Base-by-base conservation (phyloP, 495 filamentous ascomycete species). In the Parathielavia hyrcaniae region DNA sequence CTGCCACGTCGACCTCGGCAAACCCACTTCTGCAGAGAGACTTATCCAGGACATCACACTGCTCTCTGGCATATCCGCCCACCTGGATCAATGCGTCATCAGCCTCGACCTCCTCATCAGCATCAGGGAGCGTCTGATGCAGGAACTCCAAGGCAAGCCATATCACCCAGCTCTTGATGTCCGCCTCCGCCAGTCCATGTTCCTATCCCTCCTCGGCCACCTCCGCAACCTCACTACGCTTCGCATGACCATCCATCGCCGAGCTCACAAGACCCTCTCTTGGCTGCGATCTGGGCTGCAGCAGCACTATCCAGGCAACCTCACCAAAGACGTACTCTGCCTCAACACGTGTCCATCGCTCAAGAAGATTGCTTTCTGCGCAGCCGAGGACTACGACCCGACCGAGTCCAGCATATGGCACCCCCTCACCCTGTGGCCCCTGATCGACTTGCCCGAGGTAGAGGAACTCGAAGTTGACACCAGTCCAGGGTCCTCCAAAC, bases 151-250 rank as follows among this genome's bases (percentile, higher is more conserved):
- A 4, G 38, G 11, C 9, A 0, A 35, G 14, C 17, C 26, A 7
- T 54, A 54, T 22, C 17, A 6, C 23, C 5, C 39, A 12, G 26
- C 26, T 1, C 6, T 22, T 5, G 38, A 35, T 7, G 10, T 45
- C 10, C 39, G 39, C 26, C 44, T 54, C 40, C 51, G 40, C 16
- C 51, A 54, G n/a, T 22, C 51, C n/a, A 35, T 54, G 9, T 54
- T 54, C 26, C 40, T 54, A 23, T 54, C 51, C 2, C 39, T 54
- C 11, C 51, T 54, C n/a, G 51, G 26, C 23, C 51, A 45, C 51
- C 51, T 45, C 40, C 39, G 20, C 8, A 34, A 22, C 23, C 23
- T 54, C 16, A 1, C 44, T 3, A 45, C 39, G 0, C 39, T 54
- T 5, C 51, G 51, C 40, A 44, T 54, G 22, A 45, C 51, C 0